phyloP scores from a whole-genome alignment of 305 asterid species.

The Vinca major region DNA sequence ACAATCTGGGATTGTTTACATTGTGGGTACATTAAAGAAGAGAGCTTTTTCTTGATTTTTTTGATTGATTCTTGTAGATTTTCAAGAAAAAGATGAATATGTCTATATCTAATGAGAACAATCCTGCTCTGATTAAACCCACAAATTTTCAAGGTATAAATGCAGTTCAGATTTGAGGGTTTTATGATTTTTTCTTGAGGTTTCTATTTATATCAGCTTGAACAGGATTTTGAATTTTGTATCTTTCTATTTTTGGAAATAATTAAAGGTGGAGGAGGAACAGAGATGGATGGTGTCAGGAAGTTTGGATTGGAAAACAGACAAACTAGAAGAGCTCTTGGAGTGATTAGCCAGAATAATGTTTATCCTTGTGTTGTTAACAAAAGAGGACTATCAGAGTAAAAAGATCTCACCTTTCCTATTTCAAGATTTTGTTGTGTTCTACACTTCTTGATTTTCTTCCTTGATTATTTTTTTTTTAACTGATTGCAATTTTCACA shows the following conservation, averaged over 20 bases:
- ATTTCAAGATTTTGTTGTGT: constrained; percentile 9
- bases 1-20: constrained; percentile 18
- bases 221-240: not conserved
- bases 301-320: constrained; percentile 59
- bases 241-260: constrained; percentile 12
- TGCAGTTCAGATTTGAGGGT: not conserved
- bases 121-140: constrained; percentile 32
- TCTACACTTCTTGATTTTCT: not conserved
- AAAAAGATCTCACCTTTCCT: constrained; percentile 21
- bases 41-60: constrained; percentile 7
- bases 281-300: constrained; percentile 36
- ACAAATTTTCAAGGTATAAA: constrained; percentile 41
- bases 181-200: not conserved
- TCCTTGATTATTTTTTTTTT: not conserved
- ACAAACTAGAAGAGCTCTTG: constrained; percentile 51
- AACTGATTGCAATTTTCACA: not conserved
- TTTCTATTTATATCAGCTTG: not conserved
- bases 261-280: constrained; percentile 40
- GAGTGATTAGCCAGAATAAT: constrained; percentile 55
- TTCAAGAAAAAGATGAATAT: constrained; percentile 32
- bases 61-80: constrained; percentile 11
- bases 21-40: constrained; percentile 18
- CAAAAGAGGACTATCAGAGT: constrained; percentile 67
- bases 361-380: constrained; percentile 37
- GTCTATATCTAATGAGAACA: constrained; percentile 40